phyloP scores from a whole-genome alignment of 2,329 filamentous ascomycete species.

The Neocucurbitaria cava region DNA sequence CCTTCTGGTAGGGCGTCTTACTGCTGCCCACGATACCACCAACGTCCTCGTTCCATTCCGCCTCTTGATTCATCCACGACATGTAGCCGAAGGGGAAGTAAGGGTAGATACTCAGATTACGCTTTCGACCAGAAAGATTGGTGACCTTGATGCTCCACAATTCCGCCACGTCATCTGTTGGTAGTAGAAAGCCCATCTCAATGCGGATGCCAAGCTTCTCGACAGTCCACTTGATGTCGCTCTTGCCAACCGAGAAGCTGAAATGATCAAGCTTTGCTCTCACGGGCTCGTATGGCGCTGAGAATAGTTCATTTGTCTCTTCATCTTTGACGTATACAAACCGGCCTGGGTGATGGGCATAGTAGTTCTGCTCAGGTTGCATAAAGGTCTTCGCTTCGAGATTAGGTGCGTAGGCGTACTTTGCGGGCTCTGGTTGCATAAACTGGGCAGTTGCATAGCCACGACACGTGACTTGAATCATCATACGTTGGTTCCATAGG shows the following conservation, averaged over 20 bases:
- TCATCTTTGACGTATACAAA: conserved; percentile 68
- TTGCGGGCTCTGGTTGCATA: conserved; percentile 67
- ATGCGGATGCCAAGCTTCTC: conserved; percentile 60
- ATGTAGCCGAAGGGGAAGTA: conserved; percentile 67
- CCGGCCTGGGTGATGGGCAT: conserved; percentile 64
- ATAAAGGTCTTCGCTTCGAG: conserved; percentile 67
- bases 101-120: conserved; percentile 61
- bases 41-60: conserved; percentile 59
- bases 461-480: conserved; percentile 66
- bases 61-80: conserved; percentile 69
- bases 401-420: conserved; percentile 66
- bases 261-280: conserved; percentile 57
- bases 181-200: conserved; percentile 60
- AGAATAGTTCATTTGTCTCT: conserved; percentile 59
- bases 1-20: conserved; percentile 65
- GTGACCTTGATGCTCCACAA: conserved; percentile 63
- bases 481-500: conserved; percentile 68
- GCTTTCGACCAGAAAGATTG: conserved; percentile 55
- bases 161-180: conserved; percentile 63
- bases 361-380: conserved; percentile 68
- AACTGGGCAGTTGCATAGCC: conserved; percentile 66
- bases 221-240: conserved; percentile 62
- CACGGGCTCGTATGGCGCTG: conserved; percentile 64
- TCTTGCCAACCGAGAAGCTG: conserved; percentile 63
- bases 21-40: conserved; percentile 60